phyloP scores from a whole-genome alignment of 345 rosid genomes.

The Viola odorata region DNA sequence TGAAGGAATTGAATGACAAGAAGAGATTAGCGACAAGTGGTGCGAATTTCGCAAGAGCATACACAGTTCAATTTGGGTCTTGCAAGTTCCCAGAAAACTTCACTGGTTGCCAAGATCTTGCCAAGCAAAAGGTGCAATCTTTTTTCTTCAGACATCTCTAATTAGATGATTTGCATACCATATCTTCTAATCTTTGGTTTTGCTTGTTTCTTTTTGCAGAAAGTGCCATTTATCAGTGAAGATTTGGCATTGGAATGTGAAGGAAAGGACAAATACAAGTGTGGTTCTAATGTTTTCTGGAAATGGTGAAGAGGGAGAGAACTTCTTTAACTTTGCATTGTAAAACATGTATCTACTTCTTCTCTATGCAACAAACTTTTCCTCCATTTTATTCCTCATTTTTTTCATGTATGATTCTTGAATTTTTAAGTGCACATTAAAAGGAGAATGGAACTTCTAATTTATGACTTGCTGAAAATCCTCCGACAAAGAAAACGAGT shows the following conservation, averaged over 20 bases:
- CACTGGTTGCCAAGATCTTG: conserved; percentile 98
- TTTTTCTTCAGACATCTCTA: not conserved
- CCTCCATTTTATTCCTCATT: conserved; percentile 6
- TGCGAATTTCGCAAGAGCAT: conserved; percentile 94
- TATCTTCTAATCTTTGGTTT: not conserved
- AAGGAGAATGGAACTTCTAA: no score
- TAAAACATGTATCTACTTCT: conserved; percentile 31
- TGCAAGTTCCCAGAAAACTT: conserved; percentile 99
- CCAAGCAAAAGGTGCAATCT: conserved; percentile 76
- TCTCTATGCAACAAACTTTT: conserved; percentile 14
- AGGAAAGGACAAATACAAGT: conserved; percentile 95
- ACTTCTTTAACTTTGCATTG: conserved; percentile 9
- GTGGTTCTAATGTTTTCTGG: conserved; percentile 99
- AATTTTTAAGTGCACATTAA: not conserved
- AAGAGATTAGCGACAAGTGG: conserved; percentile 96
- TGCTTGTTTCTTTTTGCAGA: conserved; percentile 43
- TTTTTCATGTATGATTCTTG: not conserved
- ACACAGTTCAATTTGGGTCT: conserved; percentile 79
- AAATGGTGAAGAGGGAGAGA: conserved; percentile 70
- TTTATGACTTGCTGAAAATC: no score
- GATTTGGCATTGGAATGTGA: conserved; percentile 83
- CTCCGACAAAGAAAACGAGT: no score
- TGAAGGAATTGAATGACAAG: conserved; percentile 87
- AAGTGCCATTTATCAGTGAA: conserved; percentile 81
- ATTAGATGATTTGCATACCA: not conserved